A percentile compares a stretch with the other conserved stretches of the same genome.
Evolutionary conservation across 2,329 filamentous ascomycete genomes (phyloP).

Genomic region (Aspergillus sp.): DNA sequence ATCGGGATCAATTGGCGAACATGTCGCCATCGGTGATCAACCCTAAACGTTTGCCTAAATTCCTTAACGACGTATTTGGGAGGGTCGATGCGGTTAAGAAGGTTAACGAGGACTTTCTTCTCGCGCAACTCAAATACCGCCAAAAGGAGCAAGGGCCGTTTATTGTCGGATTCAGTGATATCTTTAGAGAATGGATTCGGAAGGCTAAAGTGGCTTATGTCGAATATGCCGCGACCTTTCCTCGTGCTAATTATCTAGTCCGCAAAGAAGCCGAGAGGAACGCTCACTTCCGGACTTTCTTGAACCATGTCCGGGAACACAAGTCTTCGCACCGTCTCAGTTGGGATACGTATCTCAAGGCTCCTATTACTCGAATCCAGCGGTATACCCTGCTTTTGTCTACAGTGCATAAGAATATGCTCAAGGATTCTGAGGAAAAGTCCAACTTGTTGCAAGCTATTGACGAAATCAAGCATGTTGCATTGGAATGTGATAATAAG

Average conservation of each 20-base stretch:
- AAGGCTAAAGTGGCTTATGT: slow-evolving; percentile 87
- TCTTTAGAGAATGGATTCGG: slow-evolving; percentile 97
- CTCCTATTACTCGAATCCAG: slow-evolving; percentile 87
- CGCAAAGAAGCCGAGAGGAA: slow-evolving; percentile 82
- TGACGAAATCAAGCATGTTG: slow-evolving; percentile 85
- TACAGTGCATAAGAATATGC: slow-evolving; percentile 79
- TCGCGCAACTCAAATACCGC: slow-evolving; percentile 92
- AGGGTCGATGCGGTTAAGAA: slow-evolving; percentile 82
- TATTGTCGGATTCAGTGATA: slow-evolving; percentile 89
- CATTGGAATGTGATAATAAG: slow-evolving; percentile 83
- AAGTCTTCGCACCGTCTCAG: slow-evolving; percentile 76
- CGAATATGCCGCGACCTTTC: slow-evolving; percentile 85
- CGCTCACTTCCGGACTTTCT: slow-evolving; percentile 76
- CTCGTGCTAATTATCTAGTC: slow-evolving; percentile 75
- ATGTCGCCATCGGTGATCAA: slow-evolving; percentile 77
- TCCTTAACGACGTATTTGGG: slow-evolving; percentile 82
- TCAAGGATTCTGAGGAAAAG: slow-evolving; percentile 83
- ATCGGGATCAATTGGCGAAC: slow-evolving; percentile 71
- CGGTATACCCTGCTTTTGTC: slow-evolving; percentile 79
- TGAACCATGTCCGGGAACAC: slow-evolving; percentile 74
- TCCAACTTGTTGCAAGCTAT: slow-evolving; percentile 76
- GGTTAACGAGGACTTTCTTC: slow-evolving; percentile 86
- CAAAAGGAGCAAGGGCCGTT: slow-evolving; percentile 96
- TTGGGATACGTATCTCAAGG: slow-evolving; percentile 92
- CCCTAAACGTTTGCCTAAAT: slow-evolving; percentile 71